Conservation (phyloP, 805 yeast genomes). For the Kuraishia piskuri region DNA sequence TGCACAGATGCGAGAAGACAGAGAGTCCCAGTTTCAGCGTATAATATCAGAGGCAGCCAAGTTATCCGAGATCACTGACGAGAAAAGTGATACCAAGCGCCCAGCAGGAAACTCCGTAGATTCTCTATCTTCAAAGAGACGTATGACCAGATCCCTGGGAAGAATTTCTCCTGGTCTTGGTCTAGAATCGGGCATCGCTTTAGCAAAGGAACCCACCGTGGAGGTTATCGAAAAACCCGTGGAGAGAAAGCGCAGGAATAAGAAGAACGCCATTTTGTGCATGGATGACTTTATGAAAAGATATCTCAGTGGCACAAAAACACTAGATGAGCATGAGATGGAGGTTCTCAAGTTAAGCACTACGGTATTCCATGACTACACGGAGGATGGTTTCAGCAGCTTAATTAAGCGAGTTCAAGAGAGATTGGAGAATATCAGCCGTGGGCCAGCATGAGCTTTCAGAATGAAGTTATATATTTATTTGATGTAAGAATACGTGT, state of each 20-base stretch:
- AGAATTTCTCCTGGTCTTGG: neutral
- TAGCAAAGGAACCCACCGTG: neutral
- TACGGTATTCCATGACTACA: neutral
- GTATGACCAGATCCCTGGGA: neutral
- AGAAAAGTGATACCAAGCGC: neutral
- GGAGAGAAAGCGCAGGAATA: neutral
- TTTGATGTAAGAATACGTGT: neutral
- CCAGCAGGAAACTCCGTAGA: neutral
- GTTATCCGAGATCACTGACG: neutral
- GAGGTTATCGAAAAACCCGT: neutral
- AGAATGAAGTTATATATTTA: neutral
- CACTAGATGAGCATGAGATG: neutral
- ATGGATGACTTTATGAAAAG: neutral
- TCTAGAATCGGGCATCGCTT: neutral
- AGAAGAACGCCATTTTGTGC: neutral
- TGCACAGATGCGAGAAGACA: constrained; percentile 6
- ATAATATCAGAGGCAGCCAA: constrained; percentile 15
- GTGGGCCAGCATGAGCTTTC: neutral
- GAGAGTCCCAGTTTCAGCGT: constrained; percentile 16
- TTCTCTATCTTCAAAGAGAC: neutral
- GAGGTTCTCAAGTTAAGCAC: neutral
- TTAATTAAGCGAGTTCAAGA: neutral
- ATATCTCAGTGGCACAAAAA: neutral
- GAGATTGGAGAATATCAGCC: neutral
- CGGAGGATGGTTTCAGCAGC: neutral